phyloP scores from a whole-genome alignment of 2,329 filamentous ascomycete genomes.

The Phyllosticta citribraziliensis region DNA sequence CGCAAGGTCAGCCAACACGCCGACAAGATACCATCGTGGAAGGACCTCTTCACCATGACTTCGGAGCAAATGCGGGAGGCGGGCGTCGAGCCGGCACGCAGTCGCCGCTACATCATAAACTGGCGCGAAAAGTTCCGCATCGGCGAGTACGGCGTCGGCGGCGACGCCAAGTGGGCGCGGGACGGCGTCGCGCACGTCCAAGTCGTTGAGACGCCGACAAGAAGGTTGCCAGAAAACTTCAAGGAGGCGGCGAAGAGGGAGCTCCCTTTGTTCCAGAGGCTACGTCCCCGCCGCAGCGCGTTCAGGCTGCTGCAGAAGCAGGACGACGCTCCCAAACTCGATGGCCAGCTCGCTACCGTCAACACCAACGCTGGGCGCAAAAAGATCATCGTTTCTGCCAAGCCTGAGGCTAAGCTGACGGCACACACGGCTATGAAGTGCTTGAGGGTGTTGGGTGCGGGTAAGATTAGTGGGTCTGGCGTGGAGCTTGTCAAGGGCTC shows the following conservation, averaged over 20 bases:
- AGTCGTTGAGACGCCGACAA: constrained; percentile 45
- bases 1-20: constrained; percentile 74
- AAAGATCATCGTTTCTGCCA: constrained; percentile 41
- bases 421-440: constrained; percentile 23
- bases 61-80: constrained; percentile 70
- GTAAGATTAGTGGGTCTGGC: constrained; percentile 65
- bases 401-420: neutral
- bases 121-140: constrained; percentile 81
- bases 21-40: constrained; percentile 83
- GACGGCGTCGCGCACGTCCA: constrained; percentile 49
- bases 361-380: constrained; percentile 45
- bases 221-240: constrained; percentile 1
- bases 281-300: neutral
- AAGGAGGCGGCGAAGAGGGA: neutral
- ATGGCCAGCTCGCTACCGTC: constrained; percentile 33
- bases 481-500: constrained; percentile 57
- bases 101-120: constrained; percentile 71
- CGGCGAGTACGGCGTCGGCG: constrained; percentile 70
- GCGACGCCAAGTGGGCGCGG: constrained; percentile 67
- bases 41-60: constrained; percentile 73
- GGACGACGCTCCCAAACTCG: neutral
- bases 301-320: neutral
- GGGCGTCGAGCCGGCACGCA: constrained; percentile 76
- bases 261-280: neutral
- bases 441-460: constrained; percentile 58